Conservation (phyloP, 805 yeast species). For the Barnettozyma botsteinii region DNA sequence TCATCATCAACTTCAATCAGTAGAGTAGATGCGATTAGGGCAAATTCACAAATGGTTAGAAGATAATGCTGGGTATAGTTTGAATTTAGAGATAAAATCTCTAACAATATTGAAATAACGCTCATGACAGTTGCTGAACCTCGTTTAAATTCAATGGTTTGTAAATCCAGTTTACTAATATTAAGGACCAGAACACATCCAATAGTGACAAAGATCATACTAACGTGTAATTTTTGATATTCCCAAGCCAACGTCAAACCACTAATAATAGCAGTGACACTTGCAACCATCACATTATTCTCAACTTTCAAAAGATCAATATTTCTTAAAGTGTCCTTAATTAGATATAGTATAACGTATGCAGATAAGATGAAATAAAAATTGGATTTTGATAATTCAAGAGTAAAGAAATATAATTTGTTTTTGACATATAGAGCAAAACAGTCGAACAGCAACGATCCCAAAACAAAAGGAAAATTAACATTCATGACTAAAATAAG, state of each 20-base stretch:
- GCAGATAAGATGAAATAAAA: conserved; percentile 8
- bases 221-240: conserved; percentile 10
- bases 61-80: conserved; percentile 8
- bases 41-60: conserved; percentile 13
- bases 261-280: background rate
- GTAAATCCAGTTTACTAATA: conserved; percentile 16
- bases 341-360: conserved; percentile 3
- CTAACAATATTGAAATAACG: conserved; percentile 28
- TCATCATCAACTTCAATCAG: conserved; percentile 15
- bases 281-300: conserved; percentile 5
- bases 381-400: conserved; percentile 1
- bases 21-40: conserved; percentile 9
- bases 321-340: conserved; percentile 12
- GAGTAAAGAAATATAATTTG: conserved; percentile 1
- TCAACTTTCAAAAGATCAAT: conserved; percentile 8
- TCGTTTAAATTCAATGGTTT: conserved; percentile 6
- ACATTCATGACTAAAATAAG: conserved; percentile 18
- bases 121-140: conserved; percentile 25
- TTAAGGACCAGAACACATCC: conserved; percentile 22
- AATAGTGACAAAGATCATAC: conserved; percentile 24
- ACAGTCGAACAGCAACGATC: conserved; percentile 15
- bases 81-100: conserved; percentile 30
- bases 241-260: conserved; percentile 3
- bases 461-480: conserved; percentile 7
- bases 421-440: conserved; percentile 3